phyloP scores from a whole-genome alignment of 345 rosid species.

The Brassica carinata region DNA sequence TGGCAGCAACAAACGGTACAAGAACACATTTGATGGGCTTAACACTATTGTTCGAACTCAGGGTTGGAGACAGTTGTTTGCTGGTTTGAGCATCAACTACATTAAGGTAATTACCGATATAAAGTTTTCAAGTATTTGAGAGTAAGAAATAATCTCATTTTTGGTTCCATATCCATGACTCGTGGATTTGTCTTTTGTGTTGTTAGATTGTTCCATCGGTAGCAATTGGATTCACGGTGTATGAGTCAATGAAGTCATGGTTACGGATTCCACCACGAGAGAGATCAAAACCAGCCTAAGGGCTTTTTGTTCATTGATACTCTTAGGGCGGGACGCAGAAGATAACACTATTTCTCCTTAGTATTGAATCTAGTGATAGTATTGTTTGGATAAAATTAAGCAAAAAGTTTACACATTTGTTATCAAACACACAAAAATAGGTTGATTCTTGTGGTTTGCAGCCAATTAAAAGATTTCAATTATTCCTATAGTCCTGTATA shows the following conservation, averaged over 20 bases:
- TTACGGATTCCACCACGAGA: constrained; percentile 80
- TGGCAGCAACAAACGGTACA: constrained; percentile 58
- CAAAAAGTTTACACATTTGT: background rate
- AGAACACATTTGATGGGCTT: constrained; percentile 74
- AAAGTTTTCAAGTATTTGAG: background rate
- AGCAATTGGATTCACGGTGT: constrained; percentile 92
- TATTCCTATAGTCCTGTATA: background rate
- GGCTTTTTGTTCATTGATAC: constrained; percentile 3
- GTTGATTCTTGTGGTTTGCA: background rate
- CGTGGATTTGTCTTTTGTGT: background rate
- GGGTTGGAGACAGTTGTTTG: constrained; percentile 95
- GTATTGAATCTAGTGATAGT: background rate
- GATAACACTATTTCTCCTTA: background rate
- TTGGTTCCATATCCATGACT: background rate
- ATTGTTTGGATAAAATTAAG: background rate
- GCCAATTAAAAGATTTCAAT: background rate
- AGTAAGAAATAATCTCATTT: background rate
- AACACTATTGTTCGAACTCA: constrained; percentile 64
- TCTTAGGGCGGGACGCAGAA: constrained; percentile 14
- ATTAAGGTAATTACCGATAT: constrained; percentile 57
- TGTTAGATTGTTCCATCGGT: constrained; percentile 93
- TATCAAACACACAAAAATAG: background rate
- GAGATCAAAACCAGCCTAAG: constrained; percentile 46
- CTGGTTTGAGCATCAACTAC: constrained; percentile 95
- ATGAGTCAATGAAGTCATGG: constrained; percentile 89